Evolutionary conservation across 1,284 basidiomycete genomes (phyloP).

Genomic region (Malassezia yamatoensis): DNA sequence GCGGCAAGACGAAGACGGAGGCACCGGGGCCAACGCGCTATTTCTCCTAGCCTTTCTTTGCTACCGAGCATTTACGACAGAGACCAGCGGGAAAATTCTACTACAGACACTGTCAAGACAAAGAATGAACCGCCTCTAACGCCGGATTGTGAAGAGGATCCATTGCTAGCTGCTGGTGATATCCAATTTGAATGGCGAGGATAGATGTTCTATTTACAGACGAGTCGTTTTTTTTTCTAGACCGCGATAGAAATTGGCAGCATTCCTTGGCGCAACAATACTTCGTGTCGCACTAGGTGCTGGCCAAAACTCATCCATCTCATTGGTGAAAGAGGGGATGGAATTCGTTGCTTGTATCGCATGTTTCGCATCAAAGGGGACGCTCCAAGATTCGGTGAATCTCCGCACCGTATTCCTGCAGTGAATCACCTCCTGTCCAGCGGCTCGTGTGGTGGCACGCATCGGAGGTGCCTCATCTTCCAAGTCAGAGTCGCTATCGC

Average conservation of each 20-base stretch:
- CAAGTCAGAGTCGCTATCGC: conserved; percentile 26
- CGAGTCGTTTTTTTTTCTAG: neutral
- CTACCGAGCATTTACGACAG: neutral
- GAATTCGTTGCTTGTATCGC: neutral
- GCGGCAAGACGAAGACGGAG: conserved; percentile 19
- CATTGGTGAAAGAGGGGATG: neutral
- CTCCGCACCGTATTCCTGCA: neutral
- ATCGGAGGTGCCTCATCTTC: conserved; percentile 20
- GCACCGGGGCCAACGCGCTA: neutral
- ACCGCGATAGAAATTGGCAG: neutral
- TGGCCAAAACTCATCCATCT: conserved; percentile 15
- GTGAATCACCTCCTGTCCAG: conserved; percentile 39
- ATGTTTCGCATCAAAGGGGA: neutral
- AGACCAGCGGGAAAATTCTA: neutral
- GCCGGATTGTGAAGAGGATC: conserved; percentile 15
- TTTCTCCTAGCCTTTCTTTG: neutral
- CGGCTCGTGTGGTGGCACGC: conserved; percentile 40
- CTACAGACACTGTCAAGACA: neutral
- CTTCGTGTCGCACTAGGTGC: conserved; percentile 10
- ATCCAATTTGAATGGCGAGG: conserved; percentile 44
- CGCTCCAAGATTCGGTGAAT: neutral
- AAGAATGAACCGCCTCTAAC: neutral
- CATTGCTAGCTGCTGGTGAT: conserved; percentile 38
- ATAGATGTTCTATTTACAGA: neutral
- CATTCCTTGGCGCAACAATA: neutral